phyloP scores from a whole-genome alignment of 176 grass and related monocot genomes.

The Canna indica region DNA sequence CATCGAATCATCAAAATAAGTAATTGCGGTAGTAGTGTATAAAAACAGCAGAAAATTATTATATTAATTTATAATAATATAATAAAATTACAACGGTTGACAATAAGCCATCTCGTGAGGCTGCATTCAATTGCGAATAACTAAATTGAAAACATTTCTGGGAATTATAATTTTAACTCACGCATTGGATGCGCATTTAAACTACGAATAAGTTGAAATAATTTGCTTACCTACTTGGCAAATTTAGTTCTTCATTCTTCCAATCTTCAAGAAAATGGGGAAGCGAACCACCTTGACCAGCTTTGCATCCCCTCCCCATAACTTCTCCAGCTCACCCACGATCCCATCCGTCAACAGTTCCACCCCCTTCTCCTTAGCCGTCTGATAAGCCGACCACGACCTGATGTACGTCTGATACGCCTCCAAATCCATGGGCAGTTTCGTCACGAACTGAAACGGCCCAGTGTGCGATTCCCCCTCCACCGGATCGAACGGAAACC shows the following conservation, averaged over 20 bases:
- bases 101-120: too few relatives aligned
- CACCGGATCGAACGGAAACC: constrained; percentile 65
- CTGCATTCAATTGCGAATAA: too few relatives aligned
- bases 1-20: too few relatives aligned
- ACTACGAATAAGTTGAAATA: too few relatives aligned
- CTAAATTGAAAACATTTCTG: too few relatives aligned
- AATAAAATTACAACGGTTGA: too few relatives aligned
- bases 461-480: constrained; percentile 40
- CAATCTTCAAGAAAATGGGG: constrained; percentile 79
- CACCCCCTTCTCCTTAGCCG: constrained; percentile 52
- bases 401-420: constrained; percentile 59
- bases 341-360: constrained; percentile 49
- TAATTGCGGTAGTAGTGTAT: too few relatives aligned
- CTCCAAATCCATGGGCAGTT: constrained; percentile 41
- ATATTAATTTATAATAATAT: too few relatives aligned
- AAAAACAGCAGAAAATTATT: too few relatives aligned
- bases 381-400: constrained; percentile 91
- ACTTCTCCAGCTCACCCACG: constrained; percentile 28
- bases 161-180: too few relatives aligned
- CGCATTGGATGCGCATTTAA: too few relatives aligned
- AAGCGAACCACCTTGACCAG: constrained; percentile 45
- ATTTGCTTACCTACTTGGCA: too few relatives aligned
- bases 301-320: constrained; percentile 40
- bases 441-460: constrained; percentile 57
- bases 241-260: constrained; percentile 28